Percentiles rank a stretch among this genome's conserved stretches.
Conservation (phyloP, 129 eudicot species). For the Calendula officinalis region DNA sequence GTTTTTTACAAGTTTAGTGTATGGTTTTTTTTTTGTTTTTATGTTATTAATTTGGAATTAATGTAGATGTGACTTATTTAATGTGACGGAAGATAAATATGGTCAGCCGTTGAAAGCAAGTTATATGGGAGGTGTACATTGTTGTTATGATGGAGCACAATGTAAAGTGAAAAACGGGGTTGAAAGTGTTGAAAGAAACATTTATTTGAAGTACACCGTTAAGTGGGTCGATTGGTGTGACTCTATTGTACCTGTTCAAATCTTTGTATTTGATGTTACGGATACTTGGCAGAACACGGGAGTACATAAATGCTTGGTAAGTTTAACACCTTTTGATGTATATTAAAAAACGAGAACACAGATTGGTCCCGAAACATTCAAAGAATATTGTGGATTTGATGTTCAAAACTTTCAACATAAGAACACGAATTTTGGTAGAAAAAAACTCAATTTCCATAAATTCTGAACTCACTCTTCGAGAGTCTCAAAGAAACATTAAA, state of each 20-base stretch:
- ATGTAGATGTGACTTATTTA: slow-evolving; percentile 46
- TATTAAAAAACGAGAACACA: too few relatives aligned
- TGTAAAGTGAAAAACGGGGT: slow-evolving; percentile 35
- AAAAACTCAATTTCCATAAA: too few relatives aligned
- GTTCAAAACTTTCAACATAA: too few relatives aligned
- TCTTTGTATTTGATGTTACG: slow-evolving; percentile 70
- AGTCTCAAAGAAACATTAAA: too few relatives aligned
- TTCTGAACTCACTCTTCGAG: too few relatives aligned
- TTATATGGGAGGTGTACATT: slow-evolving; percentile 60
- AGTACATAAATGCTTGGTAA: slow-evolving; percentile 55
- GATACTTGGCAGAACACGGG: slow-evolving; percentile 54
- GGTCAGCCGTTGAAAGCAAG: slow-evolving; percentile 40
- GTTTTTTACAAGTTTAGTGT: slow-evolving; percentile 12
- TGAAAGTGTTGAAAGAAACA: slow-evolving; percentile 37
- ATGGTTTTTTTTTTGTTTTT: slow-evolving; percentile 3
- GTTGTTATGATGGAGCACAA: slow-evolving; percentile 62
- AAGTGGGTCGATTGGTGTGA: slow-evolving; percentile 68
- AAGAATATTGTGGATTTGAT: too few relatives aligned
- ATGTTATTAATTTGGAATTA: background rate
- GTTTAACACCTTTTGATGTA: background rate
- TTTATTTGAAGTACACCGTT: slow-evolving; percentile 66
- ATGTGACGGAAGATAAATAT: slow-evolving; percentile 45
- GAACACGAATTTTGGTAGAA: too few relatives aligned
- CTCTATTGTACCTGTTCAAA: slow-evolving; percentile 53
- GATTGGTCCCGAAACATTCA: too few relatives aligned